Evolutionary conservation across 176 grass and related monocot species (phyloP).

Genomic region (Musa beccarii): DNA sequence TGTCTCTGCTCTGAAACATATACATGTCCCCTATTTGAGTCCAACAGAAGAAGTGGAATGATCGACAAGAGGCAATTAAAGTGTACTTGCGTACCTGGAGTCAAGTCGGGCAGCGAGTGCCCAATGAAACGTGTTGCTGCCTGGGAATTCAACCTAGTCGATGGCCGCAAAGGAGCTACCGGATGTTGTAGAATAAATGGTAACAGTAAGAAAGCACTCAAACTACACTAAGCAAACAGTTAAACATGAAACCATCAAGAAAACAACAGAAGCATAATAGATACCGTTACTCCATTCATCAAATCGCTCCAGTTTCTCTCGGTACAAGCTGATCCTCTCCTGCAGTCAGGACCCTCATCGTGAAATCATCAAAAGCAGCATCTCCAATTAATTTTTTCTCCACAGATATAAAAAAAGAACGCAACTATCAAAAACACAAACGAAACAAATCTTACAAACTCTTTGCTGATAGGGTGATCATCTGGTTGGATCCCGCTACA

Average conservation of each 20-base stretch:
- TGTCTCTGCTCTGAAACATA: constrained; percentile 70
- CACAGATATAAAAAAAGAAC: constrained; percentile 5
- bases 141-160: constrained; percentile 60
- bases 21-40: neutral
- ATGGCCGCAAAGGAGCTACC: constrained; percentile 65
- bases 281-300: constrained; percentile 70
- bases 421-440: neutral
- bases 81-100: constrained; percentile 38
- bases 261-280: constrained; percentile 1
- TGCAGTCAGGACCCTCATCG: constrained; percentile 25
- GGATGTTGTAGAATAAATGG: constrained; percentile 1
- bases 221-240: neutral
- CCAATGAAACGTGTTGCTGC: constrained; percentile 83
- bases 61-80: constrained; percentile 11
- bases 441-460: constrained; percentile 44
- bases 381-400: neutral
- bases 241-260: neutral
- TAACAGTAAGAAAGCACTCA: neutral
- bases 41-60: neutral
- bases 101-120: constrained; percentile 59
- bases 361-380: neutral
- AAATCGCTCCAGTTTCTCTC: constrained; percentile 71
- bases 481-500: constrained; percentile 72
- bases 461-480: constrained; percentile 73
- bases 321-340: constrained; percentile 78